Evolutionary conservation across 2,329 filamentous ascomycete genomes (phyloP).

Genomic region (Cytospora leucostoma): DNA sequence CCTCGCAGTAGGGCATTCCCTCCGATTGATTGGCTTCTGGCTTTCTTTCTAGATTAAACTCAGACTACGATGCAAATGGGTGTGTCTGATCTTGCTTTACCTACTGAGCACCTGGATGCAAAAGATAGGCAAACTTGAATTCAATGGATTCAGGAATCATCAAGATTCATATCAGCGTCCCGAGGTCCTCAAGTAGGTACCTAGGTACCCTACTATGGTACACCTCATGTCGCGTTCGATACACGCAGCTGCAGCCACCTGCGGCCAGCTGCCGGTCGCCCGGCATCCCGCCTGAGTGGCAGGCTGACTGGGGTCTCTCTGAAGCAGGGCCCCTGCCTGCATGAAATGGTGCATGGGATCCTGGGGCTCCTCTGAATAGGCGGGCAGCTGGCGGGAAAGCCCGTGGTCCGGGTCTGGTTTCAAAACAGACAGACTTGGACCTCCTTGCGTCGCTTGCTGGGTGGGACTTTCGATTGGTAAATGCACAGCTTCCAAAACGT

Average conservation of each 20-base stretch:
- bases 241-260: conserved; percentile 13
- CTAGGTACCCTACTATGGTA: too few relatives aligned
- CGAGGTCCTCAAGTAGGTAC: too few relatives aligned
- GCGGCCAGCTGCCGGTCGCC: conserved; percentile 19
- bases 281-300: not conserved
- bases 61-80: not conserved
- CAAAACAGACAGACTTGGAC: conserved; percentile 20
- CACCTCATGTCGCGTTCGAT: not conserved
- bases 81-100: not conserved
- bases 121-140: too few relatives aligned
- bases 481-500: conserved; percentile 14
- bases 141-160: too few relatives aligned
- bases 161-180: too few relatives aligned
- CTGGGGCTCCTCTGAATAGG: not conserved
- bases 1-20: conserved; percentile 9
- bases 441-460: conserved; percentile 18
- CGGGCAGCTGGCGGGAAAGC: conserved; percentile 7
- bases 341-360: conserved; percentile 14
- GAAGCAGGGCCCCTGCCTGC: conserved; percentile 2
- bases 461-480: conserved; percentile 10
- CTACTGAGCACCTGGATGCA: too few relatives aligned
- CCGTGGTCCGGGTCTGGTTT: conserved; percentile 1
- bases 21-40: conserved; percentile 1
- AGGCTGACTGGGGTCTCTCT: conserved; percentile 8
- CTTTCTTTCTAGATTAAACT: not conserved